phyloP scores from a whole-genome alignment of 306 rosid species.

The Arachis stenosperma region DNA sequence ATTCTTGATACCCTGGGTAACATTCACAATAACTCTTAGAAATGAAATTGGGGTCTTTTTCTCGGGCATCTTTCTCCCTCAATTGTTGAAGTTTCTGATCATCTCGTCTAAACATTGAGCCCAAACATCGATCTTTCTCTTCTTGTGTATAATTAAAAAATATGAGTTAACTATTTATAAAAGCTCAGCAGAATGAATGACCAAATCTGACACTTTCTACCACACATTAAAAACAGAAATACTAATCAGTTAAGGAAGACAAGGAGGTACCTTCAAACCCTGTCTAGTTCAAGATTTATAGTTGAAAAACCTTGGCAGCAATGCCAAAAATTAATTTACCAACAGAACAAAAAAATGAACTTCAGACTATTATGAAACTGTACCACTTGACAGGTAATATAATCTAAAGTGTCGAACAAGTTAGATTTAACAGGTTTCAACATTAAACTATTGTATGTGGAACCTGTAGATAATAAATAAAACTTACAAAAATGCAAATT shows the following conservation, averaged over 20 bases:
- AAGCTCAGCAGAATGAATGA: slow-evolving; percentile 61
- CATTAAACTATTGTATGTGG: slow-evolving; percentile 12
- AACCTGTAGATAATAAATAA: slow-evolving; percentile 37
- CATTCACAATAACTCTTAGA: no score
- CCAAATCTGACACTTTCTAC: slow-evolving; percentile 77
- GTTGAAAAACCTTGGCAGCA: slow-evolving; percentile 17
- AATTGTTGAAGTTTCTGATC: no score
- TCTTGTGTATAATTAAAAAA: no score
- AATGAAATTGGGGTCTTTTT: no score
- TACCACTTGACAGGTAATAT: slow-evolving; percentile 17
- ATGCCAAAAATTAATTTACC: background rate
- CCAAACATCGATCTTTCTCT: no score
- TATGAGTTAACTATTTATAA: slow-evolving; percentile 38
- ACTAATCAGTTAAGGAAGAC: slow-evolving; percentile 40
- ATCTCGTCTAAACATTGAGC: no score
- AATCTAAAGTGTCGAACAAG: slow-evolving; percentile 4
- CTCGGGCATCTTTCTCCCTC: no score
- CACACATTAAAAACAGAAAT: slow-evolving; percentile 39
- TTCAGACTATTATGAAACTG: background rate
- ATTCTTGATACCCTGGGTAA: no score
- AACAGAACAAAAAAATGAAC: slow-evolving; percentile 9
- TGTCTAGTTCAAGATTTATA: slow-evolving; percentile 17
- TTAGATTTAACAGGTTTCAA: slow-evolving; percentile 4
- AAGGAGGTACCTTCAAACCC: slow-evolving; percentile 19
- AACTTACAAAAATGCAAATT: no score